Conservation (phyloP, 768 basidiomycete genomes). For the Boletus pseudo-olivaceus region DNA sequence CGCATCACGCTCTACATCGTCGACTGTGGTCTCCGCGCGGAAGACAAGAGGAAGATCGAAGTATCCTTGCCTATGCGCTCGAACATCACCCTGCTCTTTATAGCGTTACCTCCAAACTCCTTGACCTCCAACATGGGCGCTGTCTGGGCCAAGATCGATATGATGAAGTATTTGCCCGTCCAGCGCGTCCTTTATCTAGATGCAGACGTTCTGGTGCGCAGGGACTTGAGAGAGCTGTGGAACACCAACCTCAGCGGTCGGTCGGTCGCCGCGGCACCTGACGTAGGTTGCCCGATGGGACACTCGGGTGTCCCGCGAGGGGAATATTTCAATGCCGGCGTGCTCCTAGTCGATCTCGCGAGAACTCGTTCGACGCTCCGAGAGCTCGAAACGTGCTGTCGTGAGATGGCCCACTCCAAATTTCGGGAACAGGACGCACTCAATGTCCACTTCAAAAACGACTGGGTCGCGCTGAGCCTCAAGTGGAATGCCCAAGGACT, state of each 20-base stretch:
- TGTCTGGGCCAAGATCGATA: slow-evolving; percentile 51
- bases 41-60: slow-evolving; percentile 34
- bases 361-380: slow-evolving; percentile 28
- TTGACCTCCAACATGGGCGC: slow-evolving; percentile 28
- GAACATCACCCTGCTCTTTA: slow-evolving; percentile 42
- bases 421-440: slow-evolving; percentile 51
- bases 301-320: slow-evolving; percentile 32
- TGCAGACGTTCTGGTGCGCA: slow-evolving; percentile 47
- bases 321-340: slow-evolving; percentile 55
- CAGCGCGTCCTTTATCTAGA: slow-evolving; percentile 53
- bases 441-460: slow-evolving; percentile 42
- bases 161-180: slow-evolving; percentile 43
- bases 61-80: slow-evolving; percentile 24
- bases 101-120: slow-evolving; percentile 33
- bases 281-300: slow-evolving; percentile 51
- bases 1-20: slow-evolving; percentile 49
- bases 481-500: slow-evolving; percentile 57
- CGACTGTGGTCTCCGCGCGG: slow-evolving; percentile 41
- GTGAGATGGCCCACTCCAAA: slow-evolving; percentile 26
- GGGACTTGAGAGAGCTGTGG: slow-evolving; percentile 42
- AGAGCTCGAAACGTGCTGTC: slow-evolving; percentile 27
- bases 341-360: slow-evolving; percentile 49
- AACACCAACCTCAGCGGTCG: slow-evolving; percentile 39
- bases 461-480: slow-evolving; percentile 42
- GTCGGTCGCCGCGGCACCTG: slow-evolving; percentile 42